These are phyloP conservation scores for Carex littledalei DNA, from an alignment of 176 grass and related monocot species.

Conservation along the genomic window DNA sequence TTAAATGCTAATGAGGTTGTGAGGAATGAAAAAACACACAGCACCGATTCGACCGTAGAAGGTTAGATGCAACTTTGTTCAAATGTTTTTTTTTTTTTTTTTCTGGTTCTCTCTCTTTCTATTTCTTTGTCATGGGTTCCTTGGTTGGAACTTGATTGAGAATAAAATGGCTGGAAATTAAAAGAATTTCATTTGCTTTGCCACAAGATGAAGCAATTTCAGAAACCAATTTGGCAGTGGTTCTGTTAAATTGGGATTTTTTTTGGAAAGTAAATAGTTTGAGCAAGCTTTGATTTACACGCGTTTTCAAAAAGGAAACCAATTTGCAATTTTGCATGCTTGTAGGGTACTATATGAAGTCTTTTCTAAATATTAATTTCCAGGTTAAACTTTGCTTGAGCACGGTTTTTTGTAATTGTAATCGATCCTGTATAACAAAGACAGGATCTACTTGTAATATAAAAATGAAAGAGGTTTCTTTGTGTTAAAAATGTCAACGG, in stretches of 20 bases:
- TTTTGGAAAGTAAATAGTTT: background rate
- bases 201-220: background rate
- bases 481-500: conserved; percentile 5
- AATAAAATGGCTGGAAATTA: background rate
- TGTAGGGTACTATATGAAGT: background rate
- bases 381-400: background rate
- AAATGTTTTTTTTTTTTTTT: background rate
- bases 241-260: background rate
- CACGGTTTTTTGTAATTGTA: background rate
- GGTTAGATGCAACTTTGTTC: background rate
- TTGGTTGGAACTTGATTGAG: background rate
- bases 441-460: background rate
- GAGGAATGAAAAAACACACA: background rate
- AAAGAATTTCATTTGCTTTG: background rate
- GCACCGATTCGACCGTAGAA: conserved; percentile 1
- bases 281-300: background rate
- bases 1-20: background rate
- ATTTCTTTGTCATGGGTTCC: background rate
- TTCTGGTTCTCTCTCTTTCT: background rate
- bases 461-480: conserved; percentile 4
- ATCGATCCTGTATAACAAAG: background rate
- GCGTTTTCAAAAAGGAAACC: background rate
- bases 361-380: background rate
- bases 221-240: background rate
- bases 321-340: background rate